Base-by-base conservation (phyloP, 2,329 filamentous ascomycete genomes). In the Colletotrichum euphorbiae region DNA sequence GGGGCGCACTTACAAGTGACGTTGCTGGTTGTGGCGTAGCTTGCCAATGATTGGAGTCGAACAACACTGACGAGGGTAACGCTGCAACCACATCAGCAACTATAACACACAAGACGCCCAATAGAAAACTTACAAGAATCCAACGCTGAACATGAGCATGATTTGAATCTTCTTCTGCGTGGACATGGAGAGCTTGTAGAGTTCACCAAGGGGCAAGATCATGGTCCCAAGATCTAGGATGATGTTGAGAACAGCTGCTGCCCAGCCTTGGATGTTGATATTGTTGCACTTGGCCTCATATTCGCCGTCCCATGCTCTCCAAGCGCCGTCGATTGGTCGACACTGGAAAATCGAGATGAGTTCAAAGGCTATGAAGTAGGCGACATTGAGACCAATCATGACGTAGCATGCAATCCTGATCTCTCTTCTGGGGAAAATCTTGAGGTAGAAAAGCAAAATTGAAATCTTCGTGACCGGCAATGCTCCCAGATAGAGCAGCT, bases 61-160 rank as follows among this genome's bases (percentile, higher is more conserved):
- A 80, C 70, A 9, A 75, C 72, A 36, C 74, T 77, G 19, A 78
- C 73, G 1, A 77, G 65, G 0, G 77, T 79, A 4, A 79, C 77
- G 4, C 78, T 80, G 2, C 9, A 24, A 2, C 0, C 15, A 17
- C n/a, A 15, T 38, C 12, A 8, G 2, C 2, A 6, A 2, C 4
- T 3, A 6, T 13, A 9, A 24, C 24, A 24, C n/a, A 1, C 17
- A 1, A 54, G 15, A 12, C 0, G 7, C 2, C 0, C 4, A 11
- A 8, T 3, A 2, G 38, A 17, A 40, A 28, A 71, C 74, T 74
- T 57, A 77, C 75, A 81, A 79, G 7, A 75, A 72, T 0, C 83
- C 82, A 19, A 83, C 76, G 7, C 74, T 74, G 65, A 85, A 83
- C 81, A 84, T 83, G 45, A 83, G 61, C n/a, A 75, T 73, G 6